These are phyloP conservation scores for Fusarium irregulare DNA, from an alignment of 2,329 filamentous ascomycete genomes.

Conservation along the genomic window DNA sequence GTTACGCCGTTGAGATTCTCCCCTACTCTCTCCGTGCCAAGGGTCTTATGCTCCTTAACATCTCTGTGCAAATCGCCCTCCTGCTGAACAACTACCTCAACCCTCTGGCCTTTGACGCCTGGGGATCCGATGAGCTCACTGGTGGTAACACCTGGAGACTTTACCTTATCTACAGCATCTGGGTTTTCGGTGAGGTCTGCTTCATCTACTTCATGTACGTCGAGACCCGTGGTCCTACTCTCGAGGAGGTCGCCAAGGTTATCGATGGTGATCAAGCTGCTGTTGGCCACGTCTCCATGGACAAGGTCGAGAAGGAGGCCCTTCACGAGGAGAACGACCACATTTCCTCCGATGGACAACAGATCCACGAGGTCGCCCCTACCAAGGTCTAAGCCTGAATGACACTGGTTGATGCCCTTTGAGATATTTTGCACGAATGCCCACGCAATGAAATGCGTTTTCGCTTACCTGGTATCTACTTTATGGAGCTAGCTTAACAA, in stretches of 20 bases:
- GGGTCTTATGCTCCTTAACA: conserved; percentile 72
- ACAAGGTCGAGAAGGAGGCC: conserved; percentile 65
- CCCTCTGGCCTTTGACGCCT: neutral
- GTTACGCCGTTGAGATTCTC: conserved; percentile 69
- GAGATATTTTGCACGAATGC: neutral
- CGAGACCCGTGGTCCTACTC: conserved; percentile 76
- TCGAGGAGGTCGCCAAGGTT: conserved; percentile 70
- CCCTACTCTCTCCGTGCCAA: conserved; percentile 69
- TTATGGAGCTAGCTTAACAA: neutral
- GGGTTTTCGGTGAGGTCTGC: conserved; percentile 68
- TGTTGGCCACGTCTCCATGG: conserved; percentile 64
- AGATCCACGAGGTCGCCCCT: conserved; percentile 8
- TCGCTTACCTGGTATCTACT: neutral
- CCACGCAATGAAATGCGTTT: neutral
- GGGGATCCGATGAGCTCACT: conserved; percentile 51
- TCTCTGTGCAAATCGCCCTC: conserved; percentile 70
- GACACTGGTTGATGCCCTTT: neutral
- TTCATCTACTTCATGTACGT: conserved; percentile 76
- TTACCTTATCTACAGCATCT: conserved; percentile 73
- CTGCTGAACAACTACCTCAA: conserved; percentile 67
- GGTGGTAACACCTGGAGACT: conserved; percentile 72
- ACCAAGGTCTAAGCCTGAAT: conserved; percentile 1
- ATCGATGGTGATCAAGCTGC: conserved; percentile 73
- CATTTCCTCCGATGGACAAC: conserved; percentile 7
- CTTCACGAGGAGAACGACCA: conserved; percentile 7